Evolutionary conservation across 2,329 filamentous ascomycete species (phyloP), one percentile per base, ranked within the genome.

Genomic region (Cercospora berteroae): DNA sequence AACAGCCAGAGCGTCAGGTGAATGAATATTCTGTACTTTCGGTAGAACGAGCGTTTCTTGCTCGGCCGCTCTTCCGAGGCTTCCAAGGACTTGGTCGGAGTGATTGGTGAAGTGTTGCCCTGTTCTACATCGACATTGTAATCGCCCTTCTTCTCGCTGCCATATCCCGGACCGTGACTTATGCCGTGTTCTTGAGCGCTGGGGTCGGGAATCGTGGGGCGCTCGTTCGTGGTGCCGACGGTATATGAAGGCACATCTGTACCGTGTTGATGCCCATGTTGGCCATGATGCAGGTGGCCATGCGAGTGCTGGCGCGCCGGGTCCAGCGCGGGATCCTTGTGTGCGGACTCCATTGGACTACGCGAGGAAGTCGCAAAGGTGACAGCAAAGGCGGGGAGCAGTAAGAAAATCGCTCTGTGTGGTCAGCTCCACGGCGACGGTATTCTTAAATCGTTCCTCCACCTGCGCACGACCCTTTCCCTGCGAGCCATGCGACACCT

Each of bases 21-120:
- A 56, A 81, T 75, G 55, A 83, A 73, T 66, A 83, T 77, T 44
- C 83, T 81, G 71, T 81, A 82, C 65, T 79, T 81, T 69, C 78
- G 76, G 71, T 85, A 85, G 68, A 84, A 74, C 7, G 66, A 74
- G 8, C 76, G 56, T 79, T 65, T n/a, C 70, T 76, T 44, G 56
- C 62, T 36, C 42, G 63, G 60, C 50, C 60, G 39, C 55, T 65
- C 27, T 59, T 65, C 44, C 61, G 66, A 64, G 44, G 57, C 39
- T 56, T 66, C 70, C 44, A 68, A 27, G 9, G 63, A 69, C 33
- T 70, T 64, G 13, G 65, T 56, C 5, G 69, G 70, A 33, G 69
- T 64, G 13, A 71, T 69, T 10, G 62, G 50, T 42, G 67, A 62
- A 18, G 67, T 59, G 18, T 71, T 63, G 52, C 72, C 72, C 33